These are phyloP conservation scores for Penicillium tannophilum DNA, from an alignment of 495 filamentous ascomycete species.

Conservation along the genomic window DNA sequence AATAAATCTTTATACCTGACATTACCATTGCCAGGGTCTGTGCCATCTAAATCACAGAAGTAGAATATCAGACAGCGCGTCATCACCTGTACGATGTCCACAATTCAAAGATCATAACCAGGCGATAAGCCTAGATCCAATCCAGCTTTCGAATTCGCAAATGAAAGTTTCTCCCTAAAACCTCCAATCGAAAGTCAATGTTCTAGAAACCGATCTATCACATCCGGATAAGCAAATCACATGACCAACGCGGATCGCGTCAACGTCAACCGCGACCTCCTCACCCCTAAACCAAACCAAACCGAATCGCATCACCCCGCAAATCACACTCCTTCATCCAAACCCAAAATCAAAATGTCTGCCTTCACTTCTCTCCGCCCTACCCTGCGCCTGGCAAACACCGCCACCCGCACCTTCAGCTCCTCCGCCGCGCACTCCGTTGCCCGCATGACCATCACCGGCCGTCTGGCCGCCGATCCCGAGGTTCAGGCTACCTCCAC, in stretches of 20 bases:
- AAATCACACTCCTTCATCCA: background rate
- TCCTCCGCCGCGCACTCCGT: conserved; percentile 46
- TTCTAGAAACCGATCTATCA: background rate
- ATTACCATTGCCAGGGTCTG: no score
- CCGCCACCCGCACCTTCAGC: conserved; percentile 60
- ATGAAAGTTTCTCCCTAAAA: background rate
- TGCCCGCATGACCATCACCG: conserved; percentile 71
- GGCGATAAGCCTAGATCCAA: no score
- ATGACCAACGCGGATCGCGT: conserved; percentile 7
- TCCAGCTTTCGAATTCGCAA: no score
- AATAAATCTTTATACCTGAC: no score
- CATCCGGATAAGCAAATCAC: conserved; percentile 1
- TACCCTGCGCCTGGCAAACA: conserved; percentile 36
- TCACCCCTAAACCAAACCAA: background rate
- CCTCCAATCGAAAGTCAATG: background rate
- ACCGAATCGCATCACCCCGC: background rate
- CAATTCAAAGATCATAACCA: no score
- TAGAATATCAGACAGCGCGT: no score
- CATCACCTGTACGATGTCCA: no score
- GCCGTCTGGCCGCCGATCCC: conserved; percentile 70
- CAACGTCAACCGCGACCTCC: conserved; percentile 3
- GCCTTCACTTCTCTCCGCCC: conserved; percentile 51
- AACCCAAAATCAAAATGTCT: conserved; percentile 41
- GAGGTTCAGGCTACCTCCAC: conserved; percentile 66
- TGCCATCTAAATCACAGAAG: no score